Evolutionary conservation across 805 yeast species (phyloP).

Genomic region (Metschnikowia similis): DNA sequence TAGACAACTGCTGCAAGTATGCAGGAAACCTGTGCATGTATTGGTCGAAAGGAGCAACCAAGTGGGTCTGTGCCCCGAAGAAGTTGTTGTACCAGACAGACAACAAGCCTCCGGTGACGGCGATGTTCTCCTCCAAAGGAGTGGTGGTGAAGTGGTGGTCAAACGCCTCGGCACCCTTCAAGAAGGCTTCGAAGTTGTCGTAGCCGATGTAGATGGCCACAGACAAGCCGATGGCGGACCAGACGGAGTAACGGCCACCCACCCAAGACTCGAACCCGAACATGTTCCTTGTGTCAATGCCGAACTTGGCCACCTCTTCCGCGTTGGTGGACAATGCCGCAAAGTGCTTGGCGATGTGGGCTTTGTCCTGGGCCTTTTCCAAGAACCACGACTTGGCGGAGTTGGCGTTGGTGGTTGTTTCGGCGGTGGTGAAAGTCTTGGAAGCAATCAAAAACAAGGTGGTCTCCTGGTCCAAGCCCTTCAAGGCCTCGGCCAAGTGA

Average conservation of each 20-base stretch:
- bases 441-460: slow-evolving; percentile 91
- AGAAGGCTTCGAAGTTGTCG: slow-evolving; percentile 87
- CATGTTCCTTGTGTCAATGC: slow-evolving; percentile 97
- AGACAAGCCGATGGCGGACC: slow-evolving; percentile 98
- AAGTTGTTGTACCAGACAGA: slow-evolving; percentile 99
- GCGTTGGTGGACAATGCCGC: slow-evolving; percentile 96
- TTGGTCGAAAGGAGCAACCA: slow-evolving; percentile 98
- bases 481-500: slow-evolving; percentile 87
- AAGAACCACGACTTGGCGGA: slow-evolving; percentile 95
- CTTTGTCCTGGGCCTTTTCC: slow-evolving; percentile 56
- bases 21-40: slow-evolving; percentile 99
- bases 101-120: slow-evolving; percentile 87
- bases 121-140: slow-evolving; percentile 87
- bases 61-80: slow-evolving; percentile 95
- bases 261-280: slow-evolving; percentile 98
- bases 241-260: slow-evolving; percentile 99
- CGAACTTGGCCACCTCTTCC: slow-evolving; percentile 85
- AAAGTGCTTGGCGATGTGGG: slow-evolving; percentile 92
- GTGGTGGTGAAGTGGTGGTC: slow-evolving; percentile 85
- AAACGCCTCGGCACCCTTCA: slow-evolving; percentile 96
- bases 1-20: slow-evolving; percentile 94
- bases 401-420: slow-evolving; percentile 93
- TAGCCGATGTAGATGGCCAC: slow-evolving; percentile 93
- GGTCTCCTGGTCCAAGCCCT: slow-evolving; percentile 77
- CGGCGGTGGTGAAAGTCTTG: slow-evolving; percentile 97